Evolutionary conservation across 1,139 yeast genomes (phyloP).

Genomic region (Yamadazyma kanchanaburiensis): DNA sequence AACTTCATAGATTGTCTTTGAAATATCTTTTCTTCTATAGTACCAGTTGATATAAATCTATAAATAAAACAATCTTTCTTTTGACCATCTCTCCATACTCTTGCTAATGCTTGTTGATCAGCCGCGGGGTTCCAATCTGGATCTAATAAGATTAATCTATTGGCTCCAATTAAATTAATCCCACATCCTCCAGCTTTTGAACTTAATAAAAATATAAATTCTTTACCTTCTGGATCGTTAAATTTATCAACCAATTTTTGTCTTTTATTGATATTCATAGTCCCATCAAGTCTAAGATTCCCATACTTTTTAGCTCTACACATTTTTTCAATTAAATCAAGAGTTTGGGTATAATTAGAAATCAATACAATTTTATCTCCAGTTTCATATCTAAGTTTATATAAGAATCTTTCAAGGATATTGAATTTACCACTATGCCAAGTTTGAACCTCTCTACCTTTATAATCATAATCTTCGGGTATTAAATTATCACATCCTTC

Average conservation of each 20-base stretch:
- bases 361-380: conserved; percentile 92
- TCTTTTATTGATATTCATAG: conserved; percentile 86
- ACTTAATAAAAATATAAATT: conserved; percentile 82
- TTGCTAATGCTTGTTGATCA: conserved; percentile 95
- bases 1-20: conserved; percentile 97
- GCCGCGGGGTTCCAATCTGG: conserved; percentile 99
- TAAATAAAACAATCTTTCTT: conserved; percentile 95
- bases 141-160: conserved; percentile 80
- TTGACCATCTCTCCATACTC: conserved; percentile 99
- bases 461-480: conserved; percentile 66
- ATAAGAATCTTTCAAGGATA: conserved; percentile 71
- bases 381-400: conserved; percentile 72
- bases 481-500: conserved; percentile 62
- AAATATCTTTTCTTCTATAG: conserved; percentile 93
- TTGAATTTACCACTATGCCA: conserved; percentile 62
- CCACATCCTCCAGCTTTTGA: conserved; percentile 99
- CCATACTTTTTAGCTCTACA: conserved; percentile 79
- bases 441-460: conserved; percentile 55
- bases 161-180: conserved; percentile 93
- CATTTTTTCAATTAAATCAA: conserved; percentile 84
- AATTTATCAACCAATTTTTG: conserved; percentile 89
- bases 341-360: conserved; percentile 90
- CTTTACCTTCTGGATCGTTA: conserved; percentile 86
- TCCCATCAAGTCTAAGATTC: conserved; percentile 83
- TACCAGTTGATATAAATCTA: conserved; percentile 89